Evolutionary conservation across 805 yeast genomes (phyloP).

Genomic region (Teunomyces cretensis): DNA sequence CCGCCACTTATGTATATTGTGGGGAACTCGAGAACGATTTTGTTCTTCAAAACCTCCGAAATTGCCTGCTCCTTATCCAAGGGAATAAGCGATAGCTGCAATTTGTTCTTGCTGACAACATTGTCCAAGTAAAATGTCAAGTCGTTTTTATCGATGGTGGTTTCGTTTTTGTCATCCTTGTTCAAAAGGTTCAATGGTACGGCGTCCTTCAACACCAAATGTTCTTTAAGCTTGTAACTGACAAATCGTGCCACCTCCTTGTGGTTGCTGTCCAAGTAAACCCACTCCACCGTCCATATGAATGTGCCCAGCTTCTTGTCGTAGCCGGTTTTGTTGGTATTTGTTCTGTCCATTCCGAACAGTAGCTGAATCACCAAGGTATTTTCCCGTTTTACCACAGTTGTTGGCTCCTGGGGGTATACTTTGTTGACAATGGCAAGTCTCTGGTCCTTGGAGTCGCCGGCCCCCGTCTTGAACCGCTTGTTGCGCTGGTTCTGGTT

Average conservation of each 20-base stretch:
- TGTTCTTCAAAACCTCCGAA: conserved; percentile 51
- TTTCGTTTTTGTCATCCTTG: conserved; percentile 10
- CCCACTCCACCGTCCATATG: conserved; percentile 83
- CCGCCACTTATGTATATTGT: conserved; percentile 48
- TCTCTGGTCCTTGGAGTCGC: conserved; percentile 21
- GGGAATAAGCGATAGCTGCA: conserved; percentile 31
- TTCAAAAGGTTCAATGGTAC: conserved; percentile 40
- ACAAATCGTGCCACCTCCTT: conserved; percentile 32
- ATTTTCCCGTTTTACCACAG: conserved; percentile 53
- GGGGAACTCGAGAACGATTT: conserved; percentile 75
- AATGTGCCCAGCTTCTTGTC: conserved; percentile 61
- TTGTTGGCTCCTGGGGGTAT: conserved; percentile 27
- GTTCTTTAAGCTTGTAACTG: conserved; percentile 46
- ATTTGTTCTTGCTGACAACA: conserved; percentile 16
- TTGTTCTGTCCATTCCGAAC: conserved; percentile 69
- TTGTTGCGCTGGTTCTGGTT: conserved; percentile 14
- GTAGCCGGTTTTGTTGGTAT: conserved; percentile 64
- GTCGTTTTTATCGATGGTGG: conserved; percentile 22
- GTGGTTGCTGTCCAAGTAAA: conserved; percentile 35
- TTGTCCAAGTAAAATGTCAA: conserved; percentile 33
- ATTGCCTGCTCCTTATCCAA: conserved; percentile 37
- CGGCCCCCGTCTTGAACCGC: conserved; percentile 19
- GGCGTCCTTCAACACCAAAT: conserved; percentile 29
- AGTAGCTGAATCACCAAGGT: conserved; percentile 66
- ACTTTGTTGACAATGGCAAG: conserved; percentile 17